These are phyloP conservation scores for Aspergillus arachidicola DNA, from an alignment of 2,329 filamentous ascomycete genomes.

Conservation along the genomic window DNA sequence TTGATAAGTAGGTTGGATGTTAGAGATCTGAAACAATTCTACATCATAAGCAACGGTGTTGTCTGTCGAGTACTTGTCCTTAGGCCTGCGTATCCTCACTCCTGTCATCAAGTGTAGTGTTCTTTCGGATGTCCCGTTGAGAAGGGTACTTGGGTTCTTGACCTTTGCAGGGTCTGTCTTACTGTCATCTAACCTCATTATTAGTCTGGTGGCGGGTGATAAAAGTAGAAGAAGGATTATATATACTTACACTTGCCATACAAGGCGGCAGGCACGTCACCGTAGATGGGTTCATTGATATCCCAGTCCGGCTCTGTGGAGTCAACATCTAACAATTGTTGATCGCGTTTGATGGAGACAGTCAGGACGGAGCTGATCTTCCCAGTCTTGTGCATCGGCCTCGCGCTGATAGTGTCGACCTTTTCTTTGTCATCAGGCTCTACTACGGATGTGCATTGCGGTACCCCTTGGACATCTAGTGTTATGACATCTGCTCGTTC, in stretches of 20 bases:
- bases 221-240: too few relatives aligned
- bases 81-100: too few relatives aligned
- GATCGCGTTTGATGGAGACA: neutral
- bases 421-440: neutral
- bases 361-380: neutral
- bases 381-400: neutral
- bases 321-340: neutral
- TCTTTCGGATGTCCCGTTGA: neutral
- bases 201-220: too few relatives aligned
- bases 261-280: neutral
- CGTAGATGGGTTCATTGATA: neutral
- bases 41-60: too few relatives aligned
- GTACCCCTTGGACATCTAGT: neutral
- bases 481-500: neutral
- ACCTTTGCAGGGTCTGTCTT: neutral
- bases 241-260: neutral
- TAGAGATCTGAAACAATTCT: too few relatives aligned
- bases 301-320: neutral
- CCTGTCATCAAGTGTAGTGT: neutral
- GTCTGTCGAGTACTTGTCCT: too few relatives aligned
- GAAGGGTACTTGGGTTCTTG: neutral
- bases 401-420: neutral
- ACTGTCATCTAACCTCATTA: neutral
- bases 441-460: neutral
- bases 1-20: too few relatives aligned